Conservation (phyloP, 352 stramenopile genomes). For the Pythium scleroteichum region DNA sequence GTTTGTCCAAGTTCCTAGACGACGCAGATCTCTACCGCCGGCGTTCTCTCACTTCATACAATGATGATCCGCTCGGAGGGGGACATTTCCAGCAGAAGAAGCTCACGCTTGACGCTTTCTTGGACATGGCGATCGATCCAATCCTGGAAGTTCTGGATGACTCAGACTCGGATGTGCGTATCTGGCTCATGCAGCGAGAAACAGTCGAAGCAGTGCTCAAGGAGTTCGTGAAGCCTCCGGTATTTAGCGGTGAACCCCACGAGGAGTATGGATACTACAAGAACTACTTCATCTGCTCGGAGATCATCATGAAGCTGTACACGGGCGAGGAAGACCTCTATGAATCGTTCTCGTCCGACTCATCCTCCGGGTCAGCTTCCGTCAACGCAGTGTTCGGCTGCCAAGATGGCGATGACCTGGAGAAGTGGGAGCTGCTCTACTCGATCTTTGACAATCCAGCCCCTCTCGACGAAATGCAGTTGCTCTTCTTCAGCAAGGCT, state of each 20-base stretch:
- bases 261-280: conserved; percentile 91
- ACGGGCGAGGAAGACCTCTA: conserved; percentile 87
- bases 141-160: conserved; percentile 87
- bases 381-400: conserved; percentile 78
- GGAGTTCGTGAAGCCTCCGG: conserved; percentile 79
- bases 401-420: conserved; percentile 67
- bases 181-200: conserved; percentile 80
- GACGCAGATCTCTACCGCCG: conserved; percentile 74
- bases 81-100: conserved; percentile 54
- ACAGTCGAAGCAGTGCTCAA: conserved; percentile 77
- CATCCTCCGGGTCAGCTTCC: conserved; percentile 65
- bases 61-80: conserved; percentile 58
- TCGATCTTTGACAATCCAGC: conserved; percentile 77
- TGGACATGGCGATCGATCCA: conserved; percentile 84
- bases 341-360: conserved; percentile 86
- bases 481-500: conserved; percentile 87
- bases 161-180: conserved; percentile 80
- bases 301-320: conserved; percentile 91
- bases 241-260: conserved; percentile 72
- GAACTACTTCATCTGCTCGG: conserved; percentile 85
- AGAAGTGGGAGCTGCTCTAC: conserved; percentile 83
- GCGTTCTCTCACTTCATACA: conserved; percentile 71
- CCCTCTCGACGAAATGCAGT: conserved; percentile 84
- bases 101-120: conserved; percentile 64
- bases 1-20: conserved; percentile 80